Evolutionary conservation across 441 rosid species (phyloP), one percentile per base, ranked within the genome.

Genomic region (Biscutella laevigata): DNA sequence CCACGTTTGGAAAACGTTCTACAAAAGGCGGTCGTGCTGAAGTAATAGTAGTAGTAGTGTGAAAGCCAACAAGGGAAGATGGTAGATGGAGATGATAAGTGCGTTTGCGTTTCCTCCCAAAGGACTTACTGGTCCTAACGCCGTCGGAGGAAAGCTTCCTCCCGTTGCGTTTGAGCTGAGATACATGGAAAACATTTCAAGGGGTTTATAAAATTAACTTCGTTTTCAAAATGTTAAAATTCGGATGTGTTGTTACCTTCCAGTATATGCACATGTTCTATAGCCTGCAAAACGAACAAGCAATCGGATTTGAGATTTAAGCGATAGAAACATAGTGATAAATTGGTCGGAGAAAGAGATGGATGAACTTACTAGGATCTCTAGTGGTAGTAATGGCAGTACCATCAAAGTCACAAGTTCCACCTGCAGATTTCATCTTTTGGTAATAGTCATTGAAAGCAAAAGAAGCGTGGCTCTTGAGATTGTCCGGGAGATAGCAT

Each of bases 371-470:
- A 92, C 97, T 84, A 11, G 99, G 99, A 75, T 92, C 80, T 40
- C 29, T 53, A 4, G 63, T 41, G 0, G 95, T 82, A 6, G 78
- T 75, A 5, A 60, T 67, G 39, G 95, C 99, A 4, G 95, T 76
- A 29, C 99, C 95, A 69, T 66, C 82, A 45, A 92, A 92, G 53
- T 88, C 83, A 16, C 99, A 92, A 2, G 95, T 92, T 45, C 92
- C 99, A 12, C 97, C 95, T 27, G 36, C 54, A 35, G 69, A 53
- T 21, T 39, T 85, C 95, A 67, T 84, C 66, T 67, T 86, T 63
- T 88, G 95, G 66, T 81, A 88, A 64, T 92, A 92, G 48, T 88
- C 95, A 57, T 92, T 88, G 51, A 54, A 92, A 27, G 97, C 99
- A 71, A 72, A 92, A 6, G 99, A 92, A 20, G 95, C 95, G 20